Evolutionary conservation across 2,329 filamentous ascomycete genomes (phyloP), one percentile per base, ranked within the genome.

Genomic region (Calcarisporium arbuscula): DNA sequence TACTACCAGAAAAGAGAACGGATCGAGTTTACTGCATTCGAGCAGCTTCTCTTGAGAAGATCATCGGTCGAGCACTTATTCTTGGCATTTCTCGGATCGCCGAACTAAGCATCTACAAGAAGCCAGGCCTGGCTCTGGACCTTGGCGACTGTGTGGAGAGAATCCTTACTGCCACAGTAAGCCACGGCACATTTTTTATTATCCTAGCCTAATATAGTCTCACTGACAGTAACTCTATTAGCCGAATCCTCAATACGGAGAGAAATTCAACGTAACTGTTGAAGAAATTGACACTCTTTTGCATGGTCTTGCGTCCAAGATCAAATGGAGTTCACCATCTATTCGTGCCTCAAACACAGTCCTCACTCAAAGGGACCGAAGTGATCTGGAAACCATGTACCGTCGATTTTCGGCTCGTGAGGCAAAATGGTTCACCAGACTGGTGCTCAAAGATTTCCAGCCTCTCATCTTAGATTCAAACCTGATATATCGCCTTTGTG

Each of bases 391-490:
- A 15, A 52, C 54, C 0, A 51, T 89, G 1, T 84, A 83, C 48
- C 63, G 60, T 19, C 71, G 74, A 7, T 52, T 87, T 8, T 66
- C 67, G 29, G 74, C 85, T 4, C 65, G 67, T 28, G 85, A 94
- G 51, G 82, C 80, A 5, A 95, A 95, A 60, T 95, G 89, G 89
- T 68, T 95, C 9, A 85, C 85, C 0, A 73, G 89, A 4, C 64
- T 95, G 19, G 67, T 95, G 6, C 64, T 94, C 19, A 92, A 94
- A 51, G 74, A 80, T 42, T 85, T 81, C 39, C 67, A 72, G n/a
- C 82, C 83, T 0, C 65, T 89, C 0, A 54, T 71, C 2, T 51
- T 94, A 2, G 76, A 87, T 16, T 59, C 64, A 6, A 44, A 56
- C 2, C 54, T 72, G 14, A 58, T 85, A 0, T 67, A 84, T 30